phyloP scores from a whole-genome alignment of 2,329 filamentous ascomycete genomes.

The Colletotrichum cereale region DNA sequence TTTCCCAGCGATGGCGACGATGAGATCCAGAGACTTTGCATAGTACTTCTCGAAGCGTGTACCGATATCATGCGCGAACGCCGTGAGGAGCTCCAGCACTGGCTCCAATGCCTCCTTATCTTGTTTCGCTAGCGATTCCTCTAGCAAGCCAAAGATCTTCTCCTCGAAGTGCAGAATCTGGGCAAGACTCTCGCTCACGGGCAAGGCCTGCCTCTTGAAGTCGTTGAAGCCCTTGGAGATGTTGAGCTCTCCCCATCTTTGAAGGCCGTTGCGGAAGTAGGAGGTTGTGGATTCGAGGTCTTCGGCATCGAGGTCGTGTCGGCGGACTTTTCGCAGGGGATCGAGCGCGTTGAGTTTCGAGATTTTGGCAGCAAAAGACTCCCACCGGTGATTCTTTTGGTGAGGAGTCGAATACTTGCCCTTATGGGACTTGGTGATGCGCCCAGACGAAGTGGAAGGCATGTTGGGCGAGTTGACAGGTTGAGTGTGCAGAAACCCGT shows the following conservation, averaged over 20 bases:
- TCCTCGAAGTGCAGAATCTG: constrained; percentile 93
- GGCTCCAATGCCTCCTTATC: constrained; percentile 88
- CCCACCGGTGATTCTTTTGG: constrained; percentile 88
- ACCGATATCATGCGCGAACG: constrained; percentile 95
- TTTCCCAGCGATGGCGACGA: constrained; percentile 82
- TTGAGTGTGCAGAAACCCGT: constrained; percentile 32
- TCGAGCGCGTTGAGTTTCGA: constrained; percentile 90
- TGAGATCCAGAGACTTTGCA: constrained; percentile 77
- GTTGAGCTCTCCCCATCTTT: constrained; percentile 94
- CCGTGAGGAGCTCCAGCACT: constrained; percentile 86
- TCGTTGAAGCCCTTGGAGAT: constrained; percentile 82
- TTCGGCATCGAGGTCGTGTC: constrained; percentile 84
- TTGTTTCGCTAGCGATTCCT: constrained; percentile 80
- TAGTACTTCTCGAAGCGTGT: constrained; percentile 91
- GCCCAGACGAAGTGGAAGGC: constrained; percentile 73
- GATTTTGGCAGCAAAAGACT: constrained; percentile 91
- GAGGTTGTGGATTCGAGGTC: constrained; percentile 83
- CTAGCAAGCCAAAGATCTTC: constrained; percentile 83
- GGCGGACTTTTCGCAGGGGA: constrained; percentile 89
- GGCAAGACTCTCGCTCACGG: constrained; percentile 88
- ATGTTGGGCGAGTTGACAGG: constrained; percentile 58
- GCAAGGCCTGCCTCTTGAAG: constrained; percentile 81
- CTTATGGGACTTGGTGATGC: constrained; percentile 77
- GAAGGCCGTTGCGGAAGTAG: constrained; percentile 84
- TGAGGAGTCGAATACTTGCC: constrained; percentile 79